Evolutionary conservation across 1,284 basidiomycete species (phyloP).

Genomic region (Ustilago esculenta): DNA sequence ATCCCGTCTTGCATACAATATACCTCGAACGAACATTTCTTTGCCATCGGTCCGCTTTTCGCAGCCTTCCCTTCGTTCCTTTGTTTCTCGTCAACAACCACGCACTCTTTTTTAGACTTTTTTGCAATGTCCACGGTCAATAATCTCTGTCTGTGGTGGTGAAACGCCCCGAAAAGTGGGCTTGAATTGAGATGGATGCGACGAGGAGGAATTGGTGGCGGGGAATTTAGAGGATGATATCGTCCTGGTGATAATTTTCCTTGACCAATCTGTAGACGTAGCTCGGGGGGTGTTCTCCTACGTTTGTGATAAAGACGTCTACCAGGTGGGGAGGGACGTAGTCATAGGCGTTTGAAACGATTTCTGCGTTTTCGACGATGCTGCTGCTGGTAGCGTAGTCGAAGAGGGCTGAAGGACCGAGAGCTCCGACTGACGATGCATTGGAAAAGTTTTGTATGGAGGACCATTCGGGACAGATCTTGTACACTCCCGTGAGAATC

Average conservation of each 20-base stretch:
- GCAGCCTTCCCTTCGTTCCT: not conserved
- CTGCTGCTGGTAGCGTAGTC: constrained; percentile 52
- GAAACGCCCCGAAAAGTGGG: too few relatives aligned
- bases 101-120: not conserved
- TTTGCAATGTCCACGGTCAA: too few relatives aligned
- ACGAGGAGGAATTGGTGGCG: not conserved
- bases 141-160: too few relatives aligned
- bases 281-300: constrained; percentile 68
- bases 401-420: constrained; percentile 70
- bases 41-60: not conserved
- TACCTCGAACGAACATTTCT: not conserved
- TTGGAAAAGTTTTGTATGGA: constrained; percentile 66
- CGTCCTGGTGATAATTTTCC: constrained; percentile 62
- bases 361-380: constrained; percentile 84
- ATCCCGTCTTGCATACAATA: not conserved
- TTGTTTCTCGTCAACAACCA: not conserved
- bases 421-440: constrained; percentile 1
- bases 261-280: constrained; percentile 67
- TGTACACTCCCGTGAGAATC: constrained; percentile 93
- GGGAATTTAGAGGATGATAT: constrained; percentile 42
- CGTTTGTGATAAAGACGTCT: constrained; percentile 94
- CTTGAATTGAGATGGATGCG: too few relatives aligned
- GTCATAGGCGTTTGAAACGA: constrained; percentile 91
- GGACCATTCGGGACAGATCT: constrained; percentile 93
- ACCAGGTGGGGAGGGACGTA: constrained; percentile 91